Evolutionary conservation across 208 protist genomes (phyloP).

Genomic region (Leishmania mexicana): DNA sequence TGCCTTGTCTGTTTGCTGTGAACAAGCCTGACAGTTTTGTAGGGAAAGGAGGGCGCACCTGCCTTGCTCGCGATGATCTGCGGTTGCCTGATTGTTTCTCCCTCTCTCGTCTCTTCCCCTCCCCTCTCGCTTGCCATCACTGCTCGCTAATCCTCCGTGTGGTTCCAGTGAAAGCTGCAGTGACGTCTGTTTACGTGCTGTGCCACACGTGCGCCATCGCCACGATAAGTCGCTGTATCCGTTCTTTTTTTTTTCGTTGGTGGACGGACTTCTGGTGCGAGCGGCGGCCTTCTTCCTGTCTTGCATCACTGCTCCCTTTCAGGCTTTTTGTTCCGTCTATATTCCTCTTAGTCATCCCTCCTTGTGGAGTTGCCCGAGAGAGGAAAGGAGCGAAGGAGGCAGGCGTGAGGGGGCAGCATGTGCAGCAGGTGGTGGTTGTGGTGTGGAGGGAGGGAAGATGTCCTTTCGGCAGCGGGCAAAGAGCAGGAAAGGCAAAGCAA

Average conservation of each 20-base stretch:
- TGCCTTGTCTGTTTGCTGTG: no score
- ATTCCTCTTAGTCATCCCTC: neutral
- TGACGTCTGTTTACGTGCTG: neutral
- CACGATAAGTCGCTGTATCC: neutral
- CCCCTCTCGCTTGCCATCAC: neutral
- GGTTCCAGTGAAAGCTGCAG: neutral
- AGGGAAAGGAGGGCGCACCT: neutral
- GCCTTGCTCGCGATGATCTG: neutral
- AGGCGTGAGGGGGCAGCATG: neutral
- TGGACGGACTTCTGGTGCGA: neutral
- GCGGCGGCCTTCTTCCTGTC: neutral
- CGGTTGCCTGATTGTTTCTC: constrained; percentile 1
- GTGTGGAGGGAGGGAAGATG: neutral
- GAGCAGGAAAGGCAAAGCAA: neutral
- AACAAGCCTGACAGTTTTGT: neutral
- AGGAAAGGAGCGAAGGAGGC: neutral
- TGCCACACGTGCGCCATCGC: neutral
- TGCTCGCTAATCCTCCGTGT: neutral
- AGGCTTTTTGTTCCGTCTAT: neutral
- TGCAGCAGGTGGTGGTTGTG: neutral
- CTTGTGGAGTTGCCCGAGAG: neutral
- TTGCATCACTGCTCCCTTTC: neutral
- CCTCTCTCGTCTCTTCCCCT: neutral
- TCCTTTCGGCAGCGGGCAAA: neutral
- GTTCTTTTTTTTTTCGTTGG: neutral